These are phyloP conservation scores for Termitomyces sp. DNA, from an alignment of 768 basidiomycete species.

Conservation along the genomic window DNA sequence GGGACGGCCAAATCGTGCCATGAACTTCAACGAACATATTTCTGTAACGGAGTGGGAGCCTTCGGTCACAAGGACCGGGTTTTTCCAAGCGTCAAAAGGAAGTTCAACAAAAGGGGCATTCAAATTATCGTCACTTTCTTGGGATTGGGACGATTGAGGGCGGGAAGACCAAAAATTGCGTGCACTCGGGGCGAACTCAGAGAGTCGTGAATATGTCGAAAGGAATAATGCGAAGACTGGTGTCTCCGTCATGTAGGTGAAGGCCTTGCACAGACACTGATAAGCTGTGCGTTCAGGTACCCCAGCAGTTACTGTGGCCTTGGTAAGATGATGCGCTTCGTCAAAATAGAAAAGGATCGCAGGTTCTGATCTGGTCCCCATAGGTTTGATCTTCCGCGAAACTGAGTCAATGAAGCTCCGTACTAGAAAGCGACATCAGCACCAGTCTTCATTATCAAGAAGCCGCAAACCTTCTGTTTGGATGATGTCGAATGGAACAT, in stretches of 20 bases:
- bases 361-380: neutral
- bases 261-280: slow-evolving; percentile 1
- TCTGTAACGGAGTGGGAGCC: neutral
- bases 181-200: too few relatives aligned
- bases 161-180: too few relatives aligned
- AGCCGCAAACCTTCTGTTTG: neutral
- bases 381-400: neutral
- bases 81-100: neutral
- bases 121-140: too few relatives aligned
- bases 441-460: neutral
- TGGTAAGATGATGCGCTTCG: slow-evolving; percentile 1
- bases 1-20: neutral
- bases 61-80: neutral
- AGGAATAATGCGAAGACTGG: too few relatives aligned
- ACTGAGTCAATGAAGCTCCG: neutral
- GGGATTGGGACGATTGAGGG: too few relatives aligned
- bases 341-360: neutral
- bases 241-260: too few relatives aligned
- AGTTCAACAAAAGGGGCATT: neutral
- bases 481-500: too few relatives aligned
- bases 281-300: neutral
- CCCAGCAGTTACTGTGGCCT: neutral
- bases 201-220: too few relatives aligned
- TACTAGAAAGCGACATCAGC: neutral
- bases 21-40: neutral